phyloP scores from a whole-genome alignment of 2,329 filamentous ascomycete genomes.

The Thermochaetoides dissita region DNA sequence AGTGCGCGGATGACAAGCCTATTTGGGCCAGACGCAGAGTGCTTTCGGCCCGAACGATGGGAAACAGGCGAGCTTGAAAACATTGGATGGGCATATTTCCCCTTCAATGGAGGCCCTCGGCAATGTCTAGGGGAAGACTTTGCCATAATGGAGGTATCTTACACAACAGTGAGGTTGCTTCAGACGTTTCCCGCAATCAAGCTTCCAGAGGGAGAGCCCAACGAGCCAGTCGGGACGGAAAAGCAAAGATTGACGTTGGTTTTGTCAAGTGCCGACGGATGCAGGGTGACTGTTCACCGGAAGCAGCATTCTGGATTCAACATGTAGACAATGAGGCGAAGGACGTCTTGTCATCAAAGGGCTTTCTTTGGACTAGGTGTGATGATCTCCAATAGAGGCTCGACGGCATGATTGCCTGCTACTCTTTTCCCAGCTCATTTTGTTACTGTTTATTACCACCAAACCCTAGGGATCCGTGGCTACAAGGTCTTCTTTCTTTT shows the following conservation, averaged over 20 bases:
- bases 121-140: conserved; percentile 23
- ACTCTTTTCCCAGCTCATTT: too few species aligned
- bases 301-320: too few species aligned
- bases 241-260: conserved; percentile 15
- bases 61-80: conserved; percentile 17
- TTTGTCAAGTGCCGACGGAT: conserved; percentile 10
- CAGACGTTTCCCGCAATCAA: conserved; percentile 10
- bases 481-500: too few species aligned
- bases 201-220: conserved; percentile 9
- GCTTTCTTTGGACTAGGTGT: too few species aligned
- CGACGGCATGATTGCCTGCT: too few species aligned
- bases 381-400: too few species aligned
- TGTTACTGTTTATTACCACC: too few species aligned
- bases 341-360: too few species aligned
- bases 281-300: conserved; percentile 2
- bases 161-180: conserved; percentile 9
- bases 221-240: conserved; percentile 13
- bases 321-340: too few species aligned
- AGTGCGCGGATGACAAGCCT: conserved; percentile 23
- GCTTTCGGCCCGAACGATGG: conserved; percentile 27
- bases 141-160: conserved; percentile 16
- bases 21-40: conserved; percentile 22
- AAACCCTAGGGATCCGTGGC: too few species aligned
- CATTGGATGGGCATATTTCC: conserved; percentile 21
- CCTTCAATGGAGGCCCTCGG: conserved; percentile 25